These are phyloP conservation scores for Kwoniella newhampshirensis DNA, from an alignment of 768 basidiomycete genomes.

Conservation along the genomic window DNA sequence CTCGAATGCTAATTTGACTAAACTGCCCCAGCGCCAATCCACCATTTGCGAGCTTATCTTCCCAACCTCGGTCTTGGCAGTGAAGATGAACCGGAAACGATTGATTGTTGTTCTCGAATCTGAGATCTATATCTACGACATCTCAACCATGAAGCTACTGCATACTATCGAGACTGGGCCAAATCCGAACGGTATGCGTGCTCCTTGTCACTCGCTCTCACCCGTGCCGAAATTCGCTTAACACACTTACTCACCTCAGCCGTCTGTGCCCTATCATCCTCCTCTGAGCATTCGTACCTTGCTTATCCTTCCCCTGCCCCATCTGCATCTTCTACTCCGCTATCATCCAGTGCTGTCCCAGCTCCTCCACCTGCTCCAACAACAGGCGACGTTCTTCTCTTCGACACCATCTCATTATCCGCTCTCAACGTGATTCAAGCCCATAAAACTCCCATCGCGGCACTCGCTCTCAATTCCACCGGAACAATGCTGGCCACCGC, in stretches of 20 bases:
- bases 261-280: conserved; percentile 90
- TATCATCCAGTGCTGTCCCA: conserved; percentile 56
- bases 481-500: conserved; percentile 91
- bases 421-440: conserved; percentile 96
- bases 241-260: conserved; percentile 58
- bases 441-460: conserved; percentile 89
- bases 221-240: not conserved
- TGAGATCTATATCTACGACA: conserved; percentile 99
- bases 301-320: conserved; percentile 95
- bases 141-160: conserved; percentile 93
- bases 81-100: conserved; percentile 95
- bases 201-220: conserved; percentile 22
- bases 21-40: conserved; percentile 73
- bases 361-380: conserved; percentile 54
- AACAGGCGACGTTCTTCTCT: conserved; percentile 78
- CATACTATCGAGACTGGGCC: conserved; percentile 96
- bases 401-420: conserved; percentile 86
- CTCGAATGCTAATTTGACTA: not conserved
- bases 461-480: conserved; percentile 76
- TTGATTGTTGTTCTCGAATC: conserved; percentile 92
- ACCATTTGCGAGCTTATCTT: conserved; percentile 99
- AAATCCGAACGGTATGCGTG: conserved; percentile 79
- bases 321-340: conserved; percentile 65
- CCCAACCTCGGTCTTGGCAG: conserved; percentile 92
- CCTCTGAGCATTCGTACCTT: conserved; percentile 86